A percentile compares a stretch with the other conserved stretches of the same genome.
phyloP scores from a whole-genome alignment of 352 stramenopile species.

The Phytophthora tentaculata region DNA sequence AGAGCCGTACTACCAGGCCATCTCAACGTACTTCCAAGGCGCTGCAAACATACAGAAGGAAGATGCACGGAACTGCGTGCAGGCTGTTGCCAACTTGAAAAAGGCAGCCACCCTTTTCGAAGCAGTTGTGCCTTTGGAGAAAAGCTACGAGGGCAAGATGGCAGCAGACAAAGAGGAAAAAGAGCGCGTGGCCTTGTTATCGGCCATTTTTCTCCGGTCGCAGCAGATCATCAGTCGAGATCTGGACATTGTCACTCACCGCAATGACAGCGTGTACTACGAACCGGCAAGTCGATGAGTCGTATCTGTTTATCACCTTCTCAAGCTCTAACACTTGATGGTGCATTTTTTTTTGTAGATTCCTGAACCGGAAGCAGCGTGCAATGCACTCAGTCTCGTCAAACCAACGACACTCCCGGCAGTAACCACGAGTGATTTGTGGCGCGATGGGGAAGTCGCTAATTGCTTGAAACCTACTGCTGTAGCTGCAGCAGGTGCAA shows the following conservation, averaged over 20 bases:
- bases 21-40: conserved; percentile 72
- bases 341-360: conserved; percentile 32
- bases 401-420: conserved; percentile 44
- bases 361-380: conserved; percentile 45
- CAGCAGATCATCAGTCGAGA: conserved; percentile 73
- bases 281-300: conserved; percentile 42
- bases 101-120: conserved; percentile 46
- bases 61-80: conserved; percentile 51
- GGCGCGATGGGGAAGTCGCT: conserved; percentile 54
- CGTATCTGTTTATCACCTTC: not conserved
- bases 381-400: conserved; percentile 61
- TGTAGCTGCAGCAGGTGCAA: conserved; percentile 1
- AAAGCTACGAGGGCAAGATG: conserved; percentile 50
- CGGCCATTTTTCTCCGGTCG: conserved; percentile 55
- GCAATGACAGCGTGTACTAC: conserved; percentile 78
- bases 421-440: conserved; percentile 46
- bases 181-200: conserved; percentile 42
- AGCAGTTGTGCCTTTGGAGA: conserved; percentile 37
- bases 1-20: conserved; percentile 58
- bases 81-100: conserved; percentile 71
- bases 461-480: conserved; percentile 47
- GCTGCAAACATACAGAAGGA: conserved; percentile 60
- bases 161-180: conserved; percentile 42
- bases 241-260: conserved; percentile 69
- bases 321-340: not conserved